A percentile compares a stretch with the other conserved stretches of the same genome.
phyloP scores from a whole-genome alignment of 352 stramenopile species.

The Phytophthora citricola region DNA sequence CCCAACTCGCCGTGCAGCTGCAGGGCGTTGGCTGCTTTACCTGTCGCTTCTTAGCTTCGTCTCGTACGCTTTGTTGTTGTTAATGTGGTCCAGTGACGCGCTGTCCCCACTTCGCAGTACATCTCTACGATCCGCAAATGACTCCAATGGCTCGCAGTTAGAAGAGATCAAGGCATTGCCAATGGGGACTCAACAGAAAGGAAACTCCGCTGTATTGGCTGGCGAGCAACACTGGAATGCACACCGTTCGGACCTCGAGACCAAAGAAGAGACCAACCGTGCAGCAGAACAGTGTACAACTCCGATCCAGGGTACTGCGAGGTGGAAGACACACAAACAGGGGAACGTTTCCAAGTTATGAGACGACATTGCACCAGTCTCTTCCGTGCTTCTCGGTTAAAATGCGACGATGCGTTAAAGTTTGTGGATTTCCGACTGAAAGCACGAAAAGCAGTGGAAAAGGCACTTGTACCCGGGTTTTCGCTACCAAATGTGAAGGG shows the following conservation, averaged over 20 bases:
- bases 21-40: slow-evolving; percentile 16
- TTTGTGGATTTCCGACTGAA: slow-evolving; percentile 41
- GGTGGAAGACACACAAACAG: slow-evolving; percentile 33
- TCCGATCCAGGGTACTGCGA: slow-evolving; percentile 50
- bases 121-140: not conserved
- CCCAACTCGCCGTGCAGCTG: slow-evolving; percentile 3
- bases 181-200: slow-evolving; percentile 18
- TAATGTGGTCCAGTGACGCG: slow-evolving; percentile 17
- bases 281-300: slow-evolving; percentile 19
- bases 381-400: slow-evolving; percentile 26
- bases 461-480: slow-evolving; percentile 23
- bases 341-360: slow-evolving; percentile 41
- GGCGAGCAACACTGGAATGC: slow-evolving; percentile 29
- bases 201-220: slow-evolving; percentile 28
- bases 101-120: slow-evolving; percentile 4
- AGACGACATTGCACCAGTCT: slow-evolving; percentile 35
- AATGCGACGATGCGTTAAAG: slow-evolving; percentile 43
- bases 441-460: slow-evolving; percentile 19
- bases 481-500: slow-evolving; percentile 18
- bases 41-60: slow-evolving; percentile 12
- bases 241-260: slow-evolving; percentile 23
- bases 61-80: slow-evolving; percentile 19
- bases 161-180: slow-evolving; percentile 7
- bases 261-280: slow-evolving; percentile 17
- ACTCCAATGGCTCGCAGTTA: not conserved